Base-by-base conservation (phyloP, 176 grass and related monocot species). In the Hordeum marinum region DNA sequence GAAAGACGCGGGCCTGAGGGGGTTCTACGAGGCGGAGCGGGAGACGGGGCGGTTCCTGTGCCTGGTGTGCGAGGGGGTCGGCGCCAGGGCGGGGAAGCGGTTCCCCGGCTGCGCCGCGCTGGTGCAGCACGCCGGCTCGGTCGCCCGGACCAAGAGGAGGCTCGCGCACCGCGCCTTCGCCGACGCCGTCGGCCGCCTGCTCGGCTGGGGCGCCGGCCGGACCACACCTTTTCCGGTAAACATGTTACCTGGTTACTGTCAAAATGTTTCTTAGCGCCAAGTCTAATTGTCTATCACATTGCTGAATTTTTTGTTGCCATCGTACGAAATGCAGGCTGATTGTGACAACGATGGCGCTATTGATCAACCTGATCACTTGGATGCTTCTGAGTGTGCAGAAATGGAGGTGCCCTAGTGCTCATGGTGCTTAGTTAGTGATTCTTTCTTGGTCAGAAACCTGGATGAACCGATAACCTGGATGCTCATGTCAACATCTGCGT, bases 51-150 rank as follows among this genome's bases (percentile, higher is more conserved):
- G 79, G 27, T 83, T 95, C 75, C 62, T 83, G 34, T 95, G 90
- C 80, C 90, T 90, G 58, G 90, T 92, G 66, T 95, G 93, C 86
- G 79, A 88, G 79, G 86, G 86, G 83, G 67, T 27, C 65, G 79
- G 90, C 57, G 79, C 15, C 29, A 88, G 78, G 83, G 15, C 61
- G 32, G 86, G 90, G 71, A 92, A 90, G 75, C 80, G 86, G 55
- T 95, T 95, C 57, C 60, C 75, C 24, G 82, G 90, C 75, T 90
- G 87, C 90, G 80, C 91, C 17, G 90, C 88, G 61, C 88, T 95
- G 82, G 82, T 95, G 68, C 93, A 95, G 72, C 93, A 95, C 87
- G 93, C 90, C 2, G 52, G 62, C 41, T 83, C 90, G 50, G 68
- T 95, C 26, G 31, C 87, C 55, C 83, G 84, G 63, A 84, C 88